Evolutionary conservation across 2,329 filamentous ascomycete genomes (phyloP).

Genomic region (Penicillium sp.): DNA sequence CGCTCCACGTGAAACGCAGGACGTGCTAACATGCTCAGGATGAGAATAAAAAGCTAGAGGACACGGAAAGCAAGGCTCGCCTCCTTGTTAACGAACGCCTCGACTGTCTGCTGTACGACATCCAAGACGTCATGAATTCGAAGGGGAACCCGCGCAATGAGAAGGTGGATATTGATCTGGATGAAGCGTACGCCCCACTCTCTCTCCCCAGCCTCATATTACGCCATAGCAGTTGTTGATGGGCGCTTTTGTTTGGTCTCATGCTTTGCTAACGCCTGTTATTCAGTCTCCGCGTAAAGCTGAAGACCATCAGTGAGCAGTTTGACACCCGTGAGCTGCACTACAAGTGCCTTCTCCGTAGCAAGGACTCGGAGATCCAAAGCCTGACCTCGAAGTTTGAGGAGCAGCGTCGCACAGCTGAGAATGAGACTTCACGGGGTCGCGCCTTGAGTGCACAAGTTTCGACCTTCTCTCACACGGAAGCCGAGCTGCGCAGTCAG

Average conservation of each 20-base stretch:
- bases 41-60: conserved; percentile 89
- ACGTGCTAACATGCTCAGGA: conserved; percentile 52
- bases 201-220: background rate
- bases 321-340: conserved; percentile 94
- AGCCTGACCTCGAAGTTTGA: conserved; percentile 86
- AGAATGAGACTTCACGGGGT: conserved; percentile 74
- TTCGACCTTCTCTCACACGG: conserved; percentile 92
- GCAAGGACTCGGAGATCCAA: conserved; percentile 93
- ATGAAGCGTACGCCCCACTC: conserved; percentile 70
- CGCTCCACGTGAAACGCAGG: background rate
- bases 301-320: conserved; percentile 92
- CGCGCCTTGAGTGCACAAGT: conserved; percentile 87
- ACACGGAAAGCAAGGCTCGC: conserved; percentile 78
- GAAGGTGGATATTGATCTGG: conserved; percentile 79
- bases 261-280: conserved; percentile 13
- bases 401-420: conserved; percentile 82
- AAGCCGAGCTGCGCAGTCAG: conserved; percentile 88
- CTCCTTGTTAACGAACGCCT: conserved; percentile 82
- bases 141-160: conserved; percentile 80
- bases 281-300: conserved; percentile 63
- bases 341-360: conserved; percentile 86
- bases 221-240: background rate
- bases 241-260: background rate
- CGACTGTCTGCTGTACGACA: conserved; percentile 73
- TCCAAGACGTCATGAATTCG: conserved; percentile 84